phyloP scores from a whole-genome alignment of 768 basidiomycete genomes.

The Suillus alpinus region DNA sequence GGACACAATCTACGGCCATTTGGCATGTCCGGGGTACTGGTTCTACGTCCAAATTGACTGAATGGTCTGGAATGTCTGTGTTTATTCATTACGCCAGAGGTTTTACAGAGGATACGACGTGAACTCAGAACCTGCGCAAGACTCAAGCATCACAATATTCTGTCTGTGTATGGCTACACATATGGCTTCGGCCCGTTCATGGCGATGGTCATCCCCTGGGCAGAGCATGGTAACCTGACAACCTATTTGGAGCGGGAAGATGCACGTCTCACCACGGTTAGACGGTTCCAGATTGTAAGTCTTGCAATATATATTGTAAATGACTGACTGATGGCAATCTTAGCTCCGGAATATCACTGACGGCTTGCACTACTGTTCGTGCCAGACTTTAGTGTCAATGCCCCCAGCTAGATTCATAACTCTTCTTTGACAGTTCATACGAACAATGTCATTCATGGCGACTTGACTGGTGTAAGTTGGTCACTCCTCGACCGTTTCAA shows the following conservation, averaged over 20 bases:
- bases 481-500: neutral
- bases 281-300: slow-evolving; percentile 18
- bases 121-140: slow-evolving; percentile 20
- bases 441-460: slow-evolving; percentile 3
- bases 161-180: slow-evolving; percentile 17
- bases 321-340: neutral
- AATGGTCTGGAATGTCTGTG: neutral
- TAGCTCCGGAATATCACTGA: neutral
- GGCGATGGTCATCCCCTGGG: slow-evolving; percentile 21
- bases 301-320: no score
- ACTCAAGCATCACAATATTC: slow-evolving; percentile 18
- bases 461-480: slow-evolving; percentile 7
- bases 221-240: slow-evolving; percentile 14
- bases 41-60: no score
- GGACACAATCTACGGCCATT: no score
- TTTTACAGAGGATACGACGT: slow-evolving; percentile 16
- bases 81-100: neutral
- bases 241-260: slow-evolving; percentile 12
- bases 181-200: slow-evolving; percentile 17
- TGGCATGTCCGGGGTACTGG: no score
- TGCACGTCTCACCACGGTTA: slow-evolving; percentile 1
- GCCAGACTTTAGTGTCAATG: neutral
- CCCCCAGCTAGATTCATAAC: neutral
- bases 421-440: neutral
- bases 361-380: neutral